Conservation (phyloP, 345 rosid genomes). For the Brassica rapa region DNA sequence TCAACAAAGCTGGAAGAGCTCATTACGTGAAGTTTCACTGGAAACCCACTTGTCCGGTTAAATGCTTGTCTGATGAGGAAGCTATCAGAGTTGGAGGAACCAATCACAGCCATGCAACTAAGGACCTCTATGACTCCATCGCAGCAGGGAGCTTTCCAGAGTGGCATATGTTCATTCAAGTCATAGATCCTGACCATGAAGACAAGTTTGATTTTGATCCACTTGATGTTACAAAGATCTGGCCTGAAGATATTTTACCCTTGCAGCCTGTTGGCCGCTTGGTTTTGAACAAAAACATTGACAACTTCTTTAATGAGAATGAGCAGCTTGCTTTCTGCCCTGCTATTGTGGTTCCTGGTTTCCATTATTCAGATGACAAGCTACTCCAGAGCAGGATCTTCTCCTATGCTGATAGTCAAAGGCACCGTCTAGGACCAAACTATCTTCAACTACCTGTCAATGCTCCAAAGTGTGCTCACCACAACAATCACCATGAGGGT, state of each 20-base stretch:
- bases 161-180: conserved; percentile 87
- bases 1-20: conserved; percentile 89
- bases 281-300: conserved; percentile 95
- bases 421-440: conserved; percentile 99
- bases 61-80: conserved; percentile 79
- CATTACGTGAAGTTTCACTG: conserved; percentile 92
- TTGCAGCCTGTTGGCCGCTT: conserved; percentile 93
- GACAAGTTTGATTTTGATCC: conserved; percentile 87
- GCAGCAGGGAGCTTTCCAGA: conserved; percentile 93
- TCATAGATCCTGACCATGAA: conserved; percentile 80
- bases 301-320: conserved; percentile 91
- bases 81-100: conserved; percentile 89
- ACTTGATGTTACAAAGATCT: conserved; percentile 91
- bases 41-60: conserved; percentile 95
- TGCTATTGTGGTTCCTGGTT: conserved; percentile 86
- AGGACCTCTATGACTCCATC: conserved; percentile 89
- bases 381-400: conserved; percentile 84
- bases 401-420: conserved; percentile 90
- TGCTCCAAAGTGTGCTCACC: conserved; percentile 93
- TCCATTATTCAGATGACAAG: conserved; percentile 87
- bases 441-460: conserved; percentile 91
- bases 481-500: conserved; percentile 95
- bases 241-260: conserved; percentile 99
- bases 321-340: conserved; percentile 97
- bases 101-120: conserved; percentile 96